Conservation (phyloP, 148 eudicot species). For the Persicaria tinctoria region DNA sequence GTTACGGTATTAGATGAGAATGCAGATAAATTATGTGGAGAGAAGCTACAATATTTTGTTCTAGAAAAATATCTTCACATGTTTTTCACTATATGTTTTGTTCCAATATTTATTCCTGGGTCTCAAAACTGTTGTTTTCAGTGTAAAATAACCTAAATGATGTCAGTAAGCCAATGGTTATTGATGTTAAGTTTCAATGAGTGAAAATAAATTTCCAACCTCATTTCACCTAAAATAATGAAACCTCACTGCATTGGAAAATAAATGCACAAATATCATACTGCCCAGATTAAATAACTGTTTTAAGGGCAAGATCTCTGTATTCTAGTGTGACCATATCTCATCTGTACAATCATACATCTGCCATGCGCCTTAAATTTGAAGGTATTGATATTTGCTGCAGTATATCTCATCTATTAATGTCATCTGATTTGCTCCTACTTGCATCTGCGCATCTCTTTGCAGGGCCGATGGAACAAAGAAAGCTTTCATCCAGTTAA, state of each 20-base stretch:
- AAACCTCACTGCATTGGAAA: background rate
- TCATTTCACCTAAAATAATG: background rate
- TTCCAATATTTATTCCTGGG: background rate
- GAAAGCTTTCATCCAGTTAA: slow-evolving; percentile 30
- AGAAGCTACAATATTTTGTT: background rate
- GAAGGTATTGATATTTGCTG: background rate
- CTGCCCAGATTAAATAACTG: background rate
- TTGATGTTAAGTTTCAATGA: background rate
- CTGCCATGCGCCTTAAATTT: background rate
- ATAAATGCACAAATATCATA: background rate
- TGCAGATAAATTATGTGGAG: background rate
- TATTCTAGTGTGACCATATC: background rate
- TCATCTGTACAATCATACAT: background rate
- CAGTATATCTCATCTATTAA: background rate
- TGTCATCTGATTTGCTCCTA: slow-evolving; percentile 1
- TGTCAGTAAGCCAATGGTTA: background rate
- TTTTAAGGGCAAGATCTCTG: background rate
- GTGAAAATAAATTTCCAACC: background rate
- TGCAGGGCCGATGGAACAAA: slow-evolving; percentile 39
- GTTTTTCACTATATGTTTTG: background rate
- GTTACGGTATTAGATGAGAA: background rate
- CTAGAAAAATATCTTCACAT: background rate
- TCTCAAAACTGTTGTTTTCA: background rate
- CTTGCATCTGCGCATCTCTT: background rate
- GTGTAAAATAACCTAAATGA: background rate